These are phyloP conservation scores for Nemania diffusa DNA, from an alignment of 2,329 filamentous ascomycete species.

Conservation along the genomic window DNA sequence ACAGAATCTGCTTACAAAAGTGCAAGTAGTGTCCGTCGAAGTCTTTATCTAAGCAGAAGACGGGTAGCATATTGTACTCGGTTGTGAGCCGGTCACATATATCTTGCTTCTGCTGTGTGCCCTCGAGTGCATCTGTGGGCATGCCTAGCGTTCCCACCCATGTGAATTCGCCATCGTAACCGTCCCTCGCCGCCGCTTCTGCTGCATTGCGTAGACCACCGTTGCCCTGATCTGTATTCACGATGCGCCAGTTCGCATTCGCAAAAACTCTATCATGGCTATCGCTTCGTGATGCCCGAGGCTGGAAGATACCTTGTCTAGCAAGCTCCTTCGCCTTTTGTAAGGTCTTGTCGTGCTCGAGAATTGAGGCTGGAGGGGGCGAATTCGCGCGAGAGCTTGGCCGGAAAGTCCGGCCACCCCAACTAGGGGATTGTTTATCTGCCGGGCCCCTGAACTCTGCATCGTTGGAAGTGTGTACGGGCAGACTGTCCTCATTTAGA, in stretches of 20 bases:
- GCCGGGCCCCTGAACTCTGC: constrained; percentile 69
- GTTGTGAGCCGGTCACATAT: constrained; percentile 84
- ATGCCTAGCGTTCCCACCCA: constrained; percentile 95
- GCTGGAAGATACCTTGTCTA: constrained; percentile 67
- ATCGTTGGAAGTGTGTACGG: constrained; percentile 64
- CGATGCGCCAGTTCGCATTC: constrained; percentile 82
- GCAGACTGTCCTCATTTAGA: constrained; percentile 66
- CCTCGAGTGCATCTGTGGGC: constrained; percentile 86
- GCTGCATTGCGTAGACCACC: constrained; percentile 91
- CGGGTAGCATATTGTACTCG: constrained; percentile 83
- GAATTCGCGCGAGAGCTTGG: constrained; percentile 79
- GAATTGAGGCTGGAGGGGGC: constrained; percentile 78
- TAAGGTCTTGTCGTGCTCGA: constrained; percentile 71
- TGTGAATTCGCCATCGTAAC: constrained; percentile 77
- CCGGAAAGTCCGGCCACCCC: constrained; percentile 81
- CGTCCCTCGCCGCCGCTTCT: constrained; percentile 77
- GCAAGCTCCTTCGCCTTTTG: constrained; percentile 68
- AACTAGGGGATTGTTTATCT: constrained; percentile 79
- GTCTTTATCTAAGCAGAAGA: constrained; percentile 89
- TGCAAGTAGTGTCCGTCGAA: constrained; percentile 95
- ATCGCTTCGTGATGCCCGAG: constrained; percentile 64
- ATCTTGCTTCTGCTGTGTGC: constrained; percentile 78
- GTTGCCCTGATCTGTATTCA: constrained; percentile 89
- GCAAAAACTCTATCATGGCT: constrained; percentile 78
- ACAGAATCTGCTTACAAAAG: constrained; percentile 97